A percentile compares a stretch with the other conserved stretches of the same genome.
Conservation (phyloP, 306 rosid species). For the Vigna reflexopilosa region DNA sequence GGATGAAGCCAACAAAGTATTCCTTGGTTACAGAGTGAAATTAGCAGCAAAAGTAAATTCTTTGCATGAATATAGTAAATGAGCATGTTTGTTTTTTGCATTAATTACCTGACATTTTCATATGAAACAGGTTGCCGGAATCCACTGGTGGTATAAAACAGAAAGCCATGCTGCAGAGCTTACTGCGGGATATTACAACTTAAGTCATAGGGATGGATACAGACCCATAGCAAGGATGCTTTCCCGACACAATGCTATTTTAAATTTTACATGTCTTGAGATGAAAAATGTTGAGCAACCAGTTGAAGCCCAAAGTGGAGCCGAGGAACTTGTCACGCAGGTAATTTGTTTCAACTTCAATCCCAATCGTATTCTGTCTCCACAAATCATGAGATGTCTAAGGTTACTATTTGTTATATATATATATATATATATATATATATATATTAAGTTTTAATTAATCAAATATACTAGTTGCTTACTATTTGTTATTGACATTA, state of each 20-base stretch:
- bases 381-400: not conserved
- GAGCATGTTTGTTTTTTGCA: not conserved
- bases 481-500: too few species aligned
- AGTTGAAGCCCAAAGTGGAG: constrained; percentile 62
- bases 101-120: constrained; percentile 30
- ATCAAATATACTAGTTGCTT: too few species aligned
- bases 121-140: constrained; percentile 80
- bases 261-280: constrained; percentile 92
- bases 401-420: too few species aligned
- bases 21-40: constrained; percentile 77
- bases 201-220: constrained; percentile 82
- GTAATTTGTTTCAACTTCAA: constrained; percentile 40
- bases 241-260: constrained; percentile 70
- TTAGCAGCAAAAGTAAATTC: constrained; percentile 82
- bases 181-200: constrained; percentile 87
- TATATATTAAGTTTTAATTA: too few species aligned
- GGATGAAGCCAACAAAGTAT: constrained; percentile 82
- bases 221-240: constrained; percentile 86
- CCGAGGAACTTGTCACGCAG: constrained; percentile 87
- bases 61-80: not conserved
- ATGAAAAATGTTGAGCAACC: constrained; percentile 82
- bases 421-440: too few species aligned
- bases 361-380: constrained; percentile 1
- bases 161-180: constrained; percentile 89
- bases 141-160: constrained; percentile 91